Base-by-base conservation (phyloP, 768 basidiomycete species). In the Lactarius sanguifluus region DNA sequence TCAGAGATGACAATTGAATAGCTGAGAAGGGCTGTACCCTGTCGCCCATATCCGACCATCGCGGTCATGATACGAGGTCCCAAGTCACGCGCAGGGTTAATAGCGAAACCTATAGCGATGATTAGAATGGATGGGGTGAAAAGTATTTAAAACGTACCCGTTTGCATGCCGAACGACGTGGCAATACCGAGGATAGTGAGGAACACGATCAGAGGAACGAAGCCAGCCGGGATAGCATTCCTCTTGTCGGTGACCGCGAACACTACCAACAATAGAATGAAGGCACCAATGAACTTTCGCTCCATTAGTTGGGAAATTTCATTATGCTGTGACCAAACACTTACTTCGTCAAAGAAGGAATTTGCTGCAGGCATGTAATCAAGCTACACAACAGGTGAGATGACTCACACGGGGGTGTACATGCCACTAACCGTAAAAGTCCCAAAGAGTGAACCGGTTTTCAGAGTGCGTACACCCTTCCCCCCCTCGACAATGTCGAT, bases 61-160 rank as follows among this genome's bases (percentile, higher is more conserved):
- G 88, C 81, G 1, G 87, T 89, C 72, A 89, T 74, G 40, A 90
- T 70, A 10, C 89, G 81, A 2, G 89, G 89, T 6, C 89, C 89
- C 34, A 90, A 76, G 76, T 90, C 89, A 71, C 89, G 85, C 38
- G 89, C 87, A 47, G 89, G 89, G 70, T 90, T 90, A 60, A 89
- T 76, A 5, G 88, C 85, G 68, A 80, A 86, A 56, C 83, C 86
- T 82, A 65, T 5, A 54, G 28, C 2, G 7, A 52, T 6, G 16
- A 62, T 52, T 28, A 38, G 34, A 43, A 28, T 32, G 18, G 30
- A 12, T 10, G 8, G 20, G 10, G 15, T 16, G 34, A 36, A 32
- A 16, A 2, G 10, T 28, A 52, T n/a, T 28, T 25, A 43, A n/a
- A 2, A 61, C 62, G 20, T 62, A 66, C 74, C 68, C 5, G 89